Conservation (phyloP, 1,284 basidiomycete species). For the Pulveroboletus sp. region DNA sequence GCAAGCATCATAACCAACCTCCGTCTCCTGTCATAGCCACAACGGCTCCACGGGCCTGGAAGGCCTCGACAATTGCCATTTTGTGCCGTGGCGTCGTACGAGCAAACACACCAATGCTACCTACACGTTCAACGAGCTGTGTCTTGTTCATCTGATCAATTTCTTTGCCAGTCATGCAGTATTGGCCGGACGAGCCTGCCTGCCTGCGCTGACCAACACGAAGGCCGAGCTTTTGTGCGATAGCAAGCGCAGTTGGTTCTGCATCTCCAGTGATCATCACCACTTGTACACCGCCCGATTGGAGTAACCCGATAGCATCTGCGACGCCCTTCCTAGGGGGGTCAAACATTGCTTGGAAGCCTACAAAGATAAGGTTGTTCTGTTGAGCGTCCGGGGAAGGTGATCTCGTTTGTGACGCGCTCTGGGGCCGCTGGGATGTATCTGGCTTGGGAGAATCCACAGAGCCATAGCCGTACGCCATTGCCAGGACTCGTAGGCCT, state of each 20-base stretch:
- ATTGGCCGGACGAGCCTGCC: constrained; percentile 20
- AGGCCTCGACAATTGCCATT: constrained; percentile 94
- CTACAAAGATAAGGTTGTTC: constrained; percentile 80
- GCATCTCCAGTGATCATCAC: constrained; percentile 99
- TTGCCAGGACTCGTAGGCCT: constrained; percentile 86
- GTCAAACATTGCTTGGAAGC: constrained; percentile 95
- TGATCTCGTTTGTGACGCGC: constrained; percentile 23
- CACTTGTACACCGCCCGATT: constrained; percentile 87
- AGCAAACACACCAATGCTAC: constrained; percentile 85
- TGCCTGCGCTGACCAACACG: constrained; percentile 44
- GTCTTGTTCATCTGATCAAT: constrained; percentile 82
- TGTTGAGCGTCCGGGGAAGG: constrained; percentile 45
- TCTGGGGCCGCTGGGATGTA: constrained; percentile 23
- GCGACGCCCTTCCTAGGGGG: constrained; percentile 93
- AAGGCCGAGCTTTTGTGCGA: constrained; percentile 89
- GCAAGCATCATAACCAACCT: constrained; percentile 39
- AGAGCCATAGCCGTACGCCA: constrained; percentile 82
- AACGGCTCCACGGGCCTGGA: constrained; percentile 84
- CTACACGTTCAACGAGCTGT: constrained; percentile 85
- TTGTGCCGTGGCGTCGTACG: constrained; percentile 95
- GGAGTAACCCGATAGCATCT: constrained; percentile 80
- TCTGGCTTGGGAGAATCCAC: constrained; percentile 43
- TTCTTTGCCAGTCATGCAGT: constrained; percentile 79
- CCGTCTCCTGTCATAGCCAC: constrained; percentile 99
- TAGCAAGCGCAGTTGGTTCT: constrained; percentile 87